phyloP scores from a whole-genome alignment of 2,329 filamentous ascomycete species.

The Podosphaera fusca region DNA sequence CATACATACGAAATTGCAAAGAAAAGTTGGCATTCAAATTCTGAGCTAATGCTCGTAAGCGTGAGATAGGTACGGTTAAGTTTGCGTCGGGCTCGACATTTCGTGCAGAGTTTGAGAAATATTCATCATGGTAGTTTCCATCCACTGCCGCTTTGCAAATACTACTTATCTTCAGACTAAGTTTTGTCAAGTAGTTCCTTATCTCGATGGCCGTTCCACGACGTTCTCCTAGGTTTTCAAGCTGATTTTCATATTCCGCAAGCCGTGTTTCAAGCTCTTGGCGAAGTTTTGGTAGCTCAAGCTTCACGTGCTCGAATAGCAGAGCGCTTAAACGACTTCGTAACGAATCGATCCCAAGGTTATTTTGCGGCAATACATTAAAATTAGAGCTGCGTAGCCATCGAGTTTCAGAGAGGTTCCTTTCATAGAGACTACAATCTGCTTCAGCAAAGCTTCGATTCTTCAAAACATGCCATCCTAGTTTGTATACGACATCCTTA shows the following conservation, averaged over 20 bases:
- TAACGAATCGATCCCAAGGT: conserved; percentile 11
- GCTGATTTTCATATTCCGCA: not conserved
- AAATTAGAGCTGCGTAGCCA: conserved; percentile 14
- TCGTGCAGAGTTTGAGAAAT: conserved; percentile 9
- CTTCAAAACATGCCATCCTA: conserved; percentile 27
- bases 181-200: conserved; percentile 10
- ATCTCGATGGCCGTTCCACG: conserved; percentile 7
- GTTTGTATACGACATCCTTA: conserved; percentile 19
- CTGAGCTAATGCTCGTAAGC: conserved; percentile 15
- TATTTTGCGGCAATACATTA: conserved; percentile 8
- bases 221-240: conserved; percentile 4
- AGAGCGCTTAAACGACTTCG: conserved; percentile 10
- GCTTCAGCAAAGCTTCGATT: conserved; percentile 21
- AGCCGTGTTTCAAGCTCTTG: conserved; percentile 7
- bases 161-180: conserved; percentile 14
- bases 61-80: conserved; percentile 4
- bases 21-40: conserved; percentile 13
- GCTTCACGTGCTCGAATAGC: conserved; percentile 15
- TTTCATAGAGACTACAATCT: conserved; percentile 11
- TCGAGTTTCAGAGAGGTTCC: conserved; percentile 7
- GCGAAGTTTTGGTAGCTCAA: conserved; percentile 12
- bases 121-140: conserved; percentile 16
- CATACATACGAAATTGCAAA: conserved; percentile 8
- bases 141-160: conserved; percentile 15
- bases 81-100: not conserved